Percentiles rank a stretch among this genome's conserved stretches.
These are phyloP conservation scores for Plantago elongata DNA, from an alignment of 257 asterid genomes.

Conservation along the genomic window DNA sequence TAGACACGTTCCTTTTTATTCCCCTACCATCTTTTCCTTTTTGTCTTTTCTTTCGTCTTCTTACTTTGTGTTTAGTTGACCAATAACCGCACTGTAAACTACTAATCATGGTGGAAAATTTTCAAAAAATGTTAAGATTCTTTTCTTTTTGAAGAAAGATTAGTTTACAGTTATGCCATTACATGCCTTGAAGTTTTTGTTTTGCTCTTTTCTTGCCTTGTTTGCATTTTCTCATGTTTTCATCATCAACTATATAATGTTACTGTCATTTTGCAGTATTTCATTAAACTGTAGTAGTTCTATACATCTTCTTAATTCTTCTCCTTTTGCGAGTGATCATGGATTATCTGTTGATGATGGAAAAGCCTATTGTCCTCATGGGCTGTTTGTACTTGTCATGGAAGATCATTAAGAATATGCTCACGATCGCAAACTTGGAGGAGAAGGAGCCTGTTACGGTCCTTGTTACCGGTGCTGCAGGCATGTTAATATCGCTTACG, in stretches of 20 bases:
- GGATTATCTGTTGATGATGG: constrained; percentile 42
- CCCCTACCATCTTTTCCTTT: too few species aligned
- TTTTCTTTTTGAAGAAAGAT: constrained; percentile 45
- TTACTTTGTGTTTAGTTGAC: too few species aligned
- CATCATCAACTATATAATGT: constrained; percentile 8
- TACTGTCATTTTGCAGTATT: neutral
- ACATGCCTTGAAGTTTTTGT: constrained; percentile 58
- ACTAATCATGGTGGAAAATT: neutral
- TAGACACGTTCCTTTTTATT: too few species aligned
- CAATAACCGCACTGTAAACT: too few species aligned
- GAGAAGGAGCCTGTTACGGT: constrained; percentile 59
- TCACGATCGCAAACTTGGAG: constrained; percentile 39
- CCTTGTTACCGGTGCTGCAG: constrained; percentile 87
- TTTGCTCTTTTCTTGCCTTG: constrained; percentile 31
- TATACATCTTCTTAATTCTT: neutral
- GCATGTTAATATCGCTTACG: constrained; percentile 30
- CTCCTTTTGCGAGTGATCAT: constrained; percentile 12
- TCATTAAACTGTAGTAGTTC: neutral
- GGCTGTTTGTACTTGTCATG: constrained; percentile 57
- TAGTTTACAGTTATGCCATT: constrained; percentile 35
- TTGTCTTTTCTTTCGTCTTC: too few species aligned
- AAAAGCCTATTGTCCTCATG: constrained; percentile 52
- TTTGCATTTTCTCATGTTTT: neutral
- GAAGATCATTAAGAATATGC: constrained; percentile 53
- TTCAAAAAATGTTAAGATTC: constrained; percentile 31